phyloP scores from a whole-genome alignment of 2,329 filamentous ascomycete species.

The Beauveria caledonica region DNA sequence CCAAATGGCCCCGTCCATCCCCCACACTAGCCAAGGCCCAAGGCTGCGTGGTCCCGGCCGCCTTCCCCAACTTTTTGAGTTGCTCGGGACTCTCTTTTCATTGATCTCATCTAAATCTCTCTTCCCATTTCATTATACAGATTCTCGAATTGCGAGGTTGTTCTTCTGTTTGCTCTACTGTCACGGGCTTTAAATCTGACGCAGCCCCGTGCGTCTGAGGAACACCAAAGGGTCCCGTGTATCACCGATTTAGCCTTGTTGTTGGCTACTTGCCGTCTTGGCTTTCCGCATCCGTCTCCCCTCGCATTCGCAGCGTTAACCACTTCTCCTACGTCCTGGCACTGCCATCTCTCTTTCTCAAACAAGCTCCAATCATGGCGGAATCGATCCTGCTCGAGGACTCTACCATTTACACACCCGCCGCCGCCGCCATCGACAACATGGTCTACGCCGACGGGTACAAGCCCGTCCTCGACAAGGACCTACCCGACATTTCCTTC shows the following conservation, averaged over 20 bases:
- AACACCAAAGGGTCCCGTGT: not conserved
- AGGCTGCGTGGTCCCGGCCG: not conserved
- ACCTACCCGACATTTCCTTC: constrained; percentile 24
- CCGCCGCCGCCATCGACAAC: not conserved
- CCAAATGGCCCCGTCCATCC: not conserved
- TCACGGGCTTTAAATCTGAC: not conserved
- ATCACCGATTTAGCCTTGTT: not conserved
- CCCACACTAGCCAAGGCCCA: not conserved
- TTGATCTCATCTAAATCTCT: not conserved
- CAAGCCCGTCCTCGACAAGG: constrained; percentile 1
- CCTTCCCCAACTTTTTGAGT: constrained; percentile 1
- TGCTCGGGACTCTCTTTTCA: not conserved
- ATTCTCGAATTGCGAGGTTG: not conserved
- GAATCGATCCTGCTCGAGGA: constrained; percentile 6
- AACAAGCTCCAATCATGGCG: not conserved
- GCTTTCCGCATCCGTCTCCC: not conserved
- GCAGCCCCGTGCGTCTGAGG: not conserved
- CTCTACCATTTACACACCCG: not conserved
- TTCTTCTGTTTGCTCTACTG: not conserved
- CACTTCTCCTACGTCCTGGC: too few species aligned
- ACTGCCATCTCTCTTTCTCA: too few species aligned
- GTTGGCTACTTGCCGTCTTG: not conserved
- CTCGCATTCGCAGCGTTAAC: not conserved
- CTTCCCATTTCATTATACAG: not conserved
- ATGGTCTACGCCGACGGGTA: constrained; percentile 1